Evolutionary conservation across 768 basidiomycete species (phyloP), one percentile per base, ranked within the genome.

Genomic region (Lactifluus subvellereus): DNA sequence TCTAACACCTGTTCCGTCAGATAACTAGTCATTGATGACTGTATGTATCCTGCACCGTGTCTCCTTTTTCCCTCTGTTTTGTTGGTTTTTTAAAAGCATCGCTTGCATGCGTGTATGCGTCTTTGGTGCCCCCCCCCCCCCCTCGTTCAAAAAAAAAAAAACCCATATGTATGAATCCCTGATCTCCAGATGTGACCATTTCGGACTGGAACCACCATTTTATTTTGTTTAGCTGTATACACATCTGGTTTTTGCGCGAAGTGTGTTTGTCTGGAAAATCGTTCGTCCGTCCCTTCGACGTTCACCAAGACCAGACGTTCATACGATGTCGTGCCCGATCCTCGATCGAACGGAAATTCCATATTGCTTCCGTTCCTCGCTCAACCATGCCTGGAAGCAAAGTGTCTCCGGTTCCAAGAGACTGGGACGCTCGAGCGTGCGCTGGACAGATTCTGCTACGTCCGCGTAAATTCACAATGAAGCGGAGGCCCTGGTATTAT

Each of bases 81-180:
- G 7, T 18, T 35, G 35, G 38, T n/a, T 38, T 32, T 27, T 54
- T 14, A 59, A 63, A 63, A 63, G 51, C 57, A 47, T 59, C 57
- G 40, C 6, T 18, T 59, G n/a, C 57, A 51, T 55, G 53, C 40
- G 22, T 60, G 58, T 64, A 64, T 60, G 40, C 38, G 49, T 48
- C 43, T 47, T 33, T n/a, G 57, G 37, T 50, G 22, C 27, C 33
- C 27, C 27, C 27, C 33, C 27, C 27, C 33, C 43, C 30, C 37
- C 42, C 20, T 53, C 33, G 9, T 59, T 48, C 6, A 35, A 20
- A 49, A 51, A 43, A 27, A 11, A 35, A 48, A 18, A 52, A 27
- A 40, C 50, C 38, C 42, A 33, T 40, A 22, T 52, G 35, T 62
- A 40, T 47, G 49, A 57, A 55, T 30, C 30, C 20, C 58, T 27